A percentile compares a stretch with the other conserved stretches of the same genome.
These are phyloP conservation scores for Penicillium corylophilum DNA, from an alignment of 2,329 filamentous ascomycete species.

Conservation along the genomic window DNA sequence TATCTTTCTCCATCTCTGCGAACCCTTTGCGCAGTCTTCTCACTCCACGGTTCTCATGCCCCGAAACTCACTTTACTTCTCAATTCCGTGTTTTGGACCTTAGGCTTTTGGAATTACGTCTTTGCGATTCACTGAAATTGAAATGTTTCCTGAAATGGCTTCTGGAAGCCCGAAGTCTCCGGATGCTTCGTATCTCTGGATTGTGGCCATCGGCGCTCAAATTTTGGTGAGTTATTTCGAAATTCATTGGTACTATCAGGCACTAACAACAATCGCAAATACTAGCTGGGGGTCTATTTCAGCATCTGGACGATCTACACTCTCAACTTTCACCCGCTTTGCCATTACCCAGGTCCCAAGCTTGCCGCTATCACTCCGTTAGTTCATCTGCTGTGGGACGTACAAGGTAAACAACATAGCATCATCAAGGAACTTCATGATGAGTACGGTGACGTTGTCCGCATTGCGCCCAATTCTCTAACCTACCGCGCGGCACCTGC, in stretches of 20 bases:
- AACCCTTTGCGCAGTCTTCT: not conserved
- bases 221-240: not conserved
- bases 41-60: not conserved
- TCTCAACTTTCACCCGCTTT: conserved; percentile 32
- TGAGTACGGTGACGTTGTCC: conserved; percentile 35
- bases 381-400: conserved; percentile 18
- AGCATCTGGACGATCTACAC: conserved; percentile 20
- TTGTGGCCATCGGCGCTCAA: not conserved
- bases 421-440: conserved; percentile 23
- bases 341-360: conserved; percentile 34
- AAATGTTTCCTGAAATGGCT: not conserved
- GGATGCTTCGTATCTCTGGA: not conserved
- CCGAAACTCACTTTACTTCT: not conserved
- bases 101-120: not conserved
- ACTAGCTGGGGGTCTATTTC: conserved; percentile 5
- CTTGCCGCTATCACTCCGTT: conserved; percentile 29
- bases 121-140: not conserved
- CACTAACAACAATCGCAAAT: not conserved
- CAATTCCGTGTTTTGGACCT: not conserved
- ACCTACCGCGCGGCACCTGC: conserved; percentile 31
- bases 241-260: not conserved
- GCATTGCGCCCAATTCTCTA: conserved; percentile 42
- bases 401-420: conserved; percentile 17
- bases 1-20: not conserved
- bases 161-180: not conserved